A percentile compares a stretch with the other conserved stretches of the same genome.
These are phyloP conservation scores for Fusarium chlamydosporum DNA, from an alignment of 2,329 filamentous ascomycete species.

Conservation along the genomic window DNA sequence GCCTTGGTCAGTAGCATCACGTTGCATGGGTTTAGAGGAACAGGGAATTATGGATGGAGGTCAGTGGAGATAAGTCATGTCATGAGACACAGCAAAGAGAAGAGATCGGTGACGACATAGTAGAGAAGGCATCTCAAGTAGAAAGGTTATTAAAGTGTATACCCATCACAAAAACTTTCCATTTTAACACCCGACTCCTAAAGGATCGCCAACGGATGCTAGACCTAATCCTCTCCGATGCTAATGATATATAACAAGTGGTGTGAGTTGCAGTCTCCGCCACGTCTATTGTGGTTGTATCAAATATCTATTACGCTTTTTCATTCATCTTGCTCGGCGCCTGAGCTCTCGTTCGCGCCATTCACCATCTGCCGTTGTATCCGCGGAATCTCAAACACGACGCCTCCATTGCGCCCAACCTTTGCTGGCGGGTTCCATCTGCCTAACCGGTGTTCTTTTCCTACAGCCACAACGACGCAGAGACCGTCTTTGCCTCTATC, in stretches of 20 bases:
- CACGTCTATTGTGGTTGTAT: slow-evolving; percentile 46
- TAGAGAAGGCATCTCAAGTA: slow-evolving; percentile 22
- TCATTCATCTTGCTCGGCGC: slow-evolving; percentile 46
- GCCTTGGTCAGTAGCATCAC: background rate
- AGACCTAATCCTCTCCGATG: slow-evolving; percentile 18
- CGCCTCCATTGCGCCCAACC: slow-evolving; percentile 81
- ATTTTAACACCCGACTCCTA: slow-evolving; percentile 32
- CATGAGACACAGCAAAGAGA: slow-evolving; percentile 9
- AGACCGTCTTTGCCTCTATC: slow-evolving; percentile 82
- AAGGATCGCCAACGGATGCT: slow-evolving; percentile 15
- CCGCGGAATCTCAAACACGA: slow-evolving; percentile 85
- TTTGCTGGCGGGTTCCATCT: slow-evolving; percentile 77
- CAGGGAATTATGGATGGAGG: slow-evolving; percentile 4
- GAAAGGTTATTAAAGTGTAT: slow-evolving; percentile 38
- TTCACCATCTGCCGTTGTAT: slow-evolving; percentile 54
- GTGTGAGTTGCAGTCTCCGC: slow-evolving; percentile 34
- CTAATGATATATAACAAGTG: slow-evolving; percentile 34
- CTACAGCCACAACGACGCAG: slow-evolving; percentile 87
- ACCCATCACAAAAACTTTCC: slow-evolving; percentile 33
- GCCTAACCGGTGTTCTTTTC: slow-evolving; percentile 87
- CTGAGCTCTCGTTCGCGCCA: slow-evolving; percentile 52
- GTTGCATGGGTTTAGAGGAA: background rate
- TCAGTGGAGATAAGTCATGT: slow-evolving; percentile 9
- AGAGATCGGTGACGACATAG: slow-evolving; percentile 7
- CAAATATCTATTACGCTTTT: slow-evolving; percentile 46